Evolutionary conservation across 2,329 filamentous ascomycete genomes (phyloP).

Genomic region (Grosmannia penicillata): DNA sequence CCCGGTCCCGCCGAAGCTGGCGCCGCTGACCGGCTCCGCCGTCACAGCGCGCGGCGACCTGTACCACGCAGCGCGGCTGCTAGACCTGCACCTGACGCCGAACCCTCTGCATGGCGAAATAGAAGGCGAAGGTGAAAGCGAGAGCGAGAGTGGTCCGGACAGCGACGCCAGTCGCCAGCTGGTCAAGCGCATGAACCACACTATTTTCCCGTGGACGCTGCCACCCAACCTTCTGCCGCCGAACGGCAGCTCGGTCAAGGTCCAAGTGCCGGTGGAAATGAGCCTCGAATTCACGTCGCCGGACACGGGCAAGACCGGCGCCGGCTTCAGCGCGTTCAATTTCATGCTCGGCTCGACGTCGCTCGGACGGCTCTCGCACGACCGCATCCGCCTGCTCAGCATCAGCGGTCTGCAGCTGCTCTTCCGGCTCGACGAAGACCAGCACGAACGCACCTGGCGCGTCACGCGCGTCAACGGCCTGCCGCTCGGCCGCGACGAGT

Average conservation of each 20-base stretch:
- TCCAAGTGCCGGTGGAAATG: constrained; percentile 57
- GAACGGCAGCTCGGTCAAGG: constrained; percentile 62
- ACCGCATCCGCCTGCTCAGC: constrained; percentile 33
- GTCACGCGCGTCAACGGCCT: constrained; percentile 72
- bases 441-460: constrained; percentile 39
- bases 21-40: constrained; percentile 61
- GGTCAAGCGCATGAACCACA: no score
- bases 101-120: neutral
- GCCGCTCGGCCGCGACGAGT: constrained; percentile 74
- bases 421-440: constrained; percentile 47
- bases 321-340: constrained; percentile 26
- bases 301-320: constrained; percentile 23
- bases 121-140: neutral
- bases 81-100: constrained; percentile 40
- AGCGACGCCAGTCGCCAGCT: constrained; percentile 32
- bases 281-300: constrained; percentile 46
- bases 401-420: constrained; percentile 47
- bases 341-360: constrained; percentile 30
- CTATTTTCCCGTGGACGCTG: constrained; percentile 86
- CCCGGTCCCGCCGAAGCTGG: constrained; percentile 40
- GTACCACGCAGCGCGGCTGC: constrained; percentile 78
- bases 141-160: neutral
- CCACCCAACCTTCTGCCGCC: constrained; percentile 58
- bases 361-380: constrained; percentile 27
- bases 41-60: constrained; percentile 68